A percentile compares a stretch with the other conserved stretches of the same genome.
phyloP scores from a whole-genome alignment of 208 protist genomes.

The Trypanosoma avium region DNA sequence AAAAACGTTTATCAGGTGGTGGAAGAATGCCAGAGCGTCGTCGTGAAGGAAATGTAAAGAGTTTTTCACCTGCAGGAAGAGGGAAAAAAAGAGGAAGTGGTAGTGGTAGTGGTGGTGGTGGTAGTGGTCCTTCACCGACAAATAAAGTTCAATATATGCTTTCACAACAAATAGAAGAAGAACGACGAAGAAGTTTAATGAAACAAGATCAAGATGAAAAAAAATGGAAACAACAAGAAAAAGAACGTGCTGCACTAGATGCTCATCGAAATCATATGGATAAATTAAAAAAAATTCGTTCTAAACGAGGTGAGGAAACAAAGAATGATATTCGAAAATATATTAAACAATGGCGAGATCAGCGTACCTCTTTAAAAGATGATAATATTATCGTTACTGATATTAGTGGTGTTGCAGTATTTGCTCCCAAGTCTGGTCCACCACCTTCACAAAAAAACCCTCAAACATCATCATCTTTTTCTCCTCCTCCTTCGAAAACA shows the following conservation, averaged over 20 bases:
- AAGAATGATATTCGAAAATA: conserved; percentile 31
- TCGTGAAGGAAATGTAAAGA: too few species aligned
- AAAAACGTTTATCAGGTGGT: too few species aligned
- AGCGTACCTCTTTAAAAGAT: conserved; percentile 13
- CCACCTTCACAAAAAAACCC: neutral
- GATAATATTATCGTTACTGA: conserved; percentile 45
- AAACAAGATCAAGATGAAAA: conserved; percentile 38
- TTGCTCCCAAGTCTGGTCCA: conserved; percentile 20
- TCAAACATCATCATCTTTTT: neutral
- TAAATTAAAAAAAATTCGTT: conserved; percentile 33
- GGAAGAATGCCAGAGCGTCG: too few species aligned
- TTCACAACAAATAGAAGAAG: conserved; percentile 26
- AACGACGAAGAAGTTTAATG: conserved; percentile 11
- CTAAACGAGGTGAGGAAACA: conserved; percentile 3
- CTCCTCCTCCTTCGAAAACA: neutral
- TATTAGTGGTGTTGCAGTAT: conserved; percentile 44
- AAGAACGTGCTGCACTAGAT: conserved; percentile 13
- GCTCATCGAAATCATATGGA: conserved; percentile 32
- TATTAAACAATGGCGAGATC: conserved; percentile 35
- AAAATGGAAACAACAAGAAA: conserved; percentile 7
- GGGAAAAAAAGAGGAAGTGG: neutral
- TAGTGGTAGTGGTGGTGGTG: neutral
- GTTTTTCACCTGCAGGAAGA: too few species aligned
- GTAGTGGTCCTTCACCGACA: conserved; percentile 12
- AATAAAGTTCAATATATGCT: conserved; percentile 36